phyloP scores from a whole-genome alignment of 768 basidiomycete species.

The Suillus spraguei region DNA sequence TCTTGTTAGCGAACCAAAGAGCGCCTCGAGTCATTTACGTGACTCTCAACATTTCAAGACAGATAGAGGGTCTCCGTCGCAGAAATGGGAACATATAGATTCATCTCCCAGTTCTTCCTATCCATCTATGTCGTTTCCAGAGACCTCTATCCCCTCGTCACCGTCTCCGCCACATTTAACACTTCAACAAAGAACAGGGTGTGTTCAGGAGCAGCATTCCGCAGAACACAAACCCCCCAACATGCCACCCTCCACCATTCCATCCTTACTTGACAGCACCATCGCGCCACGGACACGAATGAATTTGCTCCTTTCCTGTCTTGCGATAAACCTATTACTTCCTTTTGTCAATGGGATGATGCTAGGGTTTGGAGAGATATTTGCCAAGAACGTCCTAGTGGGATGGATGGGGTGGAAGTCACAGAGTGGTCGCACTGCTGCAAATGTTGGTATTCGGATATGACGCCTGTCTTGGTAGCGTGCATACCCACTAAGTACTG shows the following conservation, averaged over 20 bases:
- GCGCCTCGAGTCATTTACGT: slow-evolving; percentile 21
- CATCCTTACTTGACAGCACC: slow-evolving; percentile 69
- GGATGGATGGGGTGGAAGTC: slow-evolving; percentile 49
- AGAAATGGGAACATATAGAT: slow-evolving; percentile 78
- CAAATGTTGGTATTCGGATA: slow-evolving; percentile 29
- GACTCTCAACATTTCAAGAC: slow-evolving; percentile 33
- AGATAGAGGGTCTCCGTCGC: slow-evolving; percentile 37
- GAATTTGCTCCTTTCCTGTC: slow-evolving; percentile 67
- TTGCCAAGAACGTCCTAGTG: slow-evolving; percentile 77
- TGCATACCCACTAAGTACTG: slow-evolving; percentile 1
- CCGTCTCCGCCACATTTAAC: slow-evolving; percentile 33
- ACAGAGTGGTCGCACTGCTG: slow-evolving; percentile 24
- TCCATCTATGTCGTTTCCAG: slow-evolving; percentile 81
- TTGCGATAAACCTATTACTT: slow-evolving; percentile 83
- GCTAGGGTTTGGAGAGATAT: slow-evolving; percentile 96
- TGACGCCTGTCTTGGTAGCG: slow-evolving; percentile 12
- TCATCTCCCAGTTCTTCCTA: slow-evolving; percentile 63
- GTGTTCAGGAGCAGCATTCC: slow-evolving; percentile 21
- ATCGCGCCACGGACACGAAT: slow-evolving; percentile 56
- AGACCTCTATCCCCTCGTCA: slow-evolving; percentile 55
- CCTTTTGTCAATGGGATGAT: slow-evolving; percentile 95
- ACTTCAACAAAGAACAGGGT: slow-evolving; percentile 19
- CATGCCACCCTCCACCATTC: slow-evolving; percentile 50
- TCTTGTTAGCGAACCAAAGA: slow-evolving; percentile 42
- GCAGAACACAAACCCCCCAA: slow-evolving; percentile 31